A percentile compares a stretch with the other conserved stretches of the same genome.
Evolutionary conservation across 306 rosid genomes (phyloP).

Genomic region (Hippophae gyantsensis): DNA sequence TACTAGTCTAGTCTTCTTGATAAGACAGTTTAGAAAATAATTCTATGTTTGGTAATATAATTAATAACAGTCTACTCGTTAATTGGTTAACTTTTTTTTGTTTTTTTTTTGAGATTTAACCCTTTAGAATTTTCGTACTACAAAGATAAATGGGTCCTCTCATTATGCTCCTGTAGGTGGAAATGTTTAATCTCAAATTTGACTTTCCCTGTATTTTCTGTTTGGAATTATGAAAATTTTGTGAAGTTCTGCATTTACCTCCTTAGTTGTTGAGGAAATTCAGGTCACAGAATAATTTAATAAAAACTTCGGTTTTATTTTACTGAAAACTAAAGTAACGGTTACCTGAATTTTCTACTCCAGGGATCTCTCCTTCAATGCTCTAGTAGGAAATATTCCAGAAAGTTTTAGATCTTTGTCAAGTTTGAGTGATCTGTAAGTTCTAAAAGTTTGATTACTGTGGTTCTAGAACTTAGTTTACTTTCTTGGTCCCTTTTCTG

Average conservation of each 20-base stretch:
- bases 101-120: not conserved
- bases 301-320: not conserved
- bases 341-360: slow-evolving; percentile 24
- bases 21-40: not conserved
- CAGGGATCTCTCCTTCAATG: slow-evolving; percentile 92
- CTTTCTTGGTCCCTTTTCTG: slow-evolving; percentile 18
- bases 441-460: slow-evolving; percentile 8
- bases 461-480: slow-evolving; percentile 12
- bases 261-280: slow-evolving; percentile 1
- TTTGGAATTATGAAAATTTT: not conserved
- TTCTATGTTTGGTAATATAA: not conserved
- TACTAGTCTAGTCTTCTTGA: slow-evolving; percentile 10
- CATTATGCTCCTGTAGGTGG: not conserved
- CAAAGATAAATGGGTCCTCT: not conserved
- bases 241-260: not conserved
- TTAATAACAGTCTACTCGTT: not conserved
- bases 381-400: slow-evolving; percentile 68
- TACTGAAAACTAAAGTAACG: slow-evolving; percentile 8
- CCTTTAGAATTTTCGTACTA: not conserved
- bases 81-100: slow-evolving; percentile 1
- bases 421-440: slow-evolving; percentile 56
- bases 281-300: not conserved
- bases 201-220: not conserved
- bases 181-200: not conserved
- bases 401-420: slow-evolving; percentile 73